Base-by-base conservation (phyloP, 768 basidiomycete species). In the Leccinum uliginosum region DNA sequence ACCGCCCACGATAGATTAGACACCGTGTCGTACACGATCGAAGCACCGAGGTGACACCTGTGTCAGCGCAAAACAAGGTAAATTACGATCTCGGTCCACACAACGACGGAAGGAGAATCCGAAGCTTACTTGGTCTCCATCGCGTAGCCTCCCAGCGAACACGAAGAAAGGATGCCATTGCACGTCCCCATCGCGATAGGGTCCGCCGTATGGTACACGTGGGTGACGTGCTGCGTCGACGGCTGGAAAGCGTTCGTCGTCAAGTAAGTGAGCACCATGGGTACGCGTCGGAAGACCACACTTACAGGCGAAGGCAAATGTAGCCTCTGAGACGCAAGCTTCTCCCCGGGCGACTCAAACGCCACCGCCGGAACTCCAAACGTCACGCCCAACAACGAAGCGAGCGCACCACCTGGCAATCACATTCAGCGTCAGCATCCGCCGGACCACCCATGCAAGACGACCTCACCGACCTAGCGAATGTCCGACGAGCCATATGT, bases 131-230 rank as follows among this genome's bases (percentile, higher is more conserved):
- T 77, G 38, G 86, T 80, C 71, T 93, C 92, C 79, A 94, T 79
- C 3, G 92, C 95, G 66, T 90, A 97, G n/a, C 95, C 95, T 21
- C 80, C 91, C 10, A 92, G 72, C 4, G 89, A 85, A 67, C 95
- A 98, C 1, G 85, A 82, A 1, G 89, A 93, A 1, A 90, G 65
- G 2, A 89, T 75, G 14, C 91, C 91, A 55, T 83, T 93, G 72
- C 92, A 93, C 8, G 84, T 86, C 34, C 90, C 90, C 86, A 92
- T 92, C 19, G 95, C 83, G 51, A 98, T 90, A 6, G 95, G 95
- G 72, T 98, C 95, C 26, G 94, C 95, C 21, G 88, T 96, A 67
- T 97, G 91, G 71, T 90, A 97, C 27, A 98, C 78, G 70, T 98
- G 95, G 0, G 90, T 94, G 59, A 97, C 79, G 62, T 90, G 89